Base-by-base conservation (phyloP, 805 yeast genomes). In the Tetrapisispora nanseiensis region DNA sequence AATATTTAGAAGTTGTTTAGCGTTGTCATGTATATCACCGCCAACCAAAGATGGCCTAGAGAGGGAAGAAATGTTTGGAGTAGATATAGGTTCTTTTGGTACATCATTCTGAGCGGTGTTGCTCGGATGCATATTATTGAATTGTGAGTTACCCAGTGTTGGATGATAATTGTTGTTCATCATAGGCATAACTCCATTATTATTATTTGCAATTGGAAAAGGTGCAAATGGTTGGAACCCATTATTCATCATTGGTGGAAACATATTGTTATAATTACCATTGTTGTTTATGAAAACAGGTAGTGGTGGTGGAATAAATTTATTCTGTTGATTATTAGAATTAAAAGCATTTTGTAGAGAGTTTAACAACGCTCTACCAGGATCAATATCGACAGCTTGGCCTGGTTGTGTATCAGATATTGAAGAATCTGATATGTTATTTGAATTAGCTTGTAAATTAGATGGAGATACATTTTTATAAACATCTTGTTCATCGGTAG, bases 331-430 rank as follows among this genome's bases (percentile, higher is more conserved):
- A 29, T 5, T 21, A 22, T 33, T 33, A 12, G 44, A 39, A 33
- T 56, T 56, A 7, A 72, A 69, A 15, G 75, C 72, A 37, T 63
- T 59, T 48, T 74, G 76, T 46, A 83, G 67, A 57, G 82, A 71
- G 47, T 80, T 75, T 52, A 83, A 70, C 44, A 83, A 60, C 41
- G 81, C 90, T 68, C 90, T 78, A 27, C 92, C 92, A 1, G 87
- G 86, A 60, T 82, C 90, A 23, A 60, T 57, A 23, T 40, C 43
- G 6, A 40, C 21, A 13, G 24, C 9, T 13, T 39, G 23, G 13
- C 18, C 27, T 24, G 23, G 18, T 29, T 31, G 40, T 16, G 33
- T 20, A 22, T 21, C 28, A 37, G 40, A 27, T 16, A 27, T 18
- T 2, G 24, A 18, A 23, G 24, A 27, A n/a, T 20, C 39, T 19